These are phyloP conservation scores for Xylaria sp. DNA, from an alignment of 2,329 filamentous ascomycete species.

Conservation along the genomic window DNA sequence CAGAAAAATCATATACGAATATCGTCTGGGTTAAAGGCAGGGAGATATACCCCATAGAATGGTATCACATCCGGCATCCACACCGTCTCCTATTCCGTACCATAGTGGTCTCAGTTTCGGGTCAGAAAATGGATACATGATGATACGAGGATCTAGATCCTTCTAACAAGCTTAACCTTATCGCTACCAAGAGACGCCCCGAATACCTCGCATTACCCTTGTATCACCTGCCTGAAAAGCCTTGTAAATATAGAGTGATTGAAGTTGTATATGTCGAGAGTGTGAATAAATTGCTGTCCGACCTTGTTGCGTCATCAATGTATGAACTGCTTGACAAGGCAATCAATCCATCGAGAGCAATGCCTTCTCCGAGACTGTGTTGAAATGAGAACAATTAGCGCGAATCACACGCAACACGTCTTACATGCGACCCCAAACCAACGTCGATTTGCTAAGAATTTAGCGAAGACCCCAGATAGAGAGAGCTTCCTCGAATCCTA, in stretches of 20 bases:
- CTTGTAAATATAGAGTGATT: slow-evolving; percentile 6
- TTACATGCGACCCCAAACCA: background rate
- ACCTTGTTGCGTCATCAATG: slow-evolving; percentile 15
- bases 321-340: background rate
- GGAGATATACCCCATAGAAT: background rate
- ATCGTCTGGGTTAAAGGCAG: background rate
- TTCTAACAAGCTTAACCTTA: slow-evolving; percentile 11
- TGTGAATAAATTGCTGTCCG: slow-evolving; percentile 13
- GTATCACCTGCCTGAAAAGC: background rate
- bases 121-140: background rate
- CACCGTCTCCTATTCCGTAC: background rate
- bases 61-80: background rate
- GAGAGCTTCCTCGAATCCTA: background rate
- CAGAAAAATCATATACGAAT: slow-evolving; percentile 5
- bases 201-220: slow-evolving; percentile 2
- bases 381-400: slow-evolving; percentile 9
- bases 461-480: background rate
- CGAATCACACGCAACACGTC: background rate
- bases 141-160: slow-evolving; percentile 22
- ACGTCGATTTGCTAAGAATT: background rate
- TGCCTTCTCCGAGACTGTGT: background rate
- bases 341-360: background rate
- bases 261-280: background rate
- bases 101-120: background rate
- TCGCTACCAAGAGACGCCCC: slow-evolving; percentile 16